Evolutionary conservation across 2,329 filamentous ascomycete species (phyloP), one percentile per base, ranked within the genome.

Genomic region (Phoma sp.): DNA sequence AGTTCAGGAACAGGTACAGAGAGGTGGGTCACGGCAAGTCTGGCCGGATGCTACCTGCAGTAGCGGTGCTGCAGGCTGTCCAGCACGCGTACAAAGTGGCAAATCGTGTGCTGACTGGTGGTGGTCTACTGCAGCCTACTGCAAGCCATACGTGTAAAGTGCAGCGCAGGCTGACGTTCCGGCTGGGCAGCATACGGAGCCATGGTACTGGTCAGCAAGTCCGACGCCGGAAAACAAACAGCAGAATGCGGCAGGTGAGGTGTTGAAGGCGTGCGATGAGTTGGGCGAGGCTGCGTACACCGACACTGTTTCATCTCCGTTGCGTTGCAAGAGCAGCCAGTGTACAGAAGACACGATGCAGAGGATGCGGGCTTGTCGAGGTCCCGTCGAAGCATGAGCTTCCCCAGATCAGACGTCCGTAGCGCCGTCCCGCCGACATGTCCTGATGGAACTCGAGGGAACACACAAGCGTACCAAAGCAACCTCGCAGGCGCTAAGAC

Each of bases 251-350:
- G 53, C 57, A 42, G 57, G 50, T 58, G 56, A 46, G 45, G 45
- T 59, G 25, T 20, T 20, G 39, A 32, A 49, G 29, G 40, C 38
- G 39, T 42, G 53, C 51, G 42, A 57, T 57, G 52, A 56, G 62
- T 64, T 60, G 65, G 45, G 56, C 57, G 47, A 56, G 42, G 54
- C 54, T 46, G 52, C 48, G 45, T 56, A 67, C 63, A 69, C 64
- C 65, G 67, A 69, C 67, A 64, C 62, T 14, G 60, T 67, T 67
- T 68, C 64, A 65, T 67, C 53, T 70, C 65, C 56, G 65, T 53
- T 28, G 56, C 46, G 56, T 18, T 37, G 29, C 42, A 37, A 50
- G 46, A 47, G 50, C 51, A 52, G 56, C 63, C 63, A 69, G 47
- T 67, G 53, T 54, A 15, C 23, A 43, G 46, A 52, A 43, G 67